Evolutionary conservation across 2,329 filamentous ascomycete genomes (phyloP).

Genomic region (Didymella glomerata): DNA sequence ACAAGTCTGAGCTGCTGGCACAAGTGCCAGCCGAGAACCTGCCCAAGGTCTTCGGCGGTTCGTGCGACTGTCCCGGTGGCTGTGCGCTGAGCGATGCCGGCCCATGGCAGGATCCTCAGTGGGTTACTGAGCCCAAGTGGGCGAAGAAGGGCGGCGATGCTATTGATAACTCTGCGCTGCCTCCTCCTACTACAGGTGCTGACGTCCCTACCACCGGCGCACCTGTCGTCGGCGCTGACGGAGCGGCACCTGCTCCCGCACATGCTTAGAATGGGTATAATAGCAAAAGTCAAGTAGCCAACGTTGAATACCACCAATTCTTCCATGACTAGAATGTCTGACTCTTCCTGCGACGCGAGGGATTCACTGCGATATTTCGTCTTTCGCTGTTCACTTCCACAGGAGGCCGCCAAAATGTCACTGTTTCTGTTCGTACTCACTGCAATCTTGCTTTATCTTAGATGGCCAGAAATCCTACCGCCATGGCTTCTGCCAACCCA

Average conservation of each 20-base stretch:
- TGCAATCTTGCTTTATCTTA: neutral
- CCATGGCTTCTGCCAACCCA: neutral
- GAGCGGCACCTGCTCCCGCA: slow-evolving; percentile 25
- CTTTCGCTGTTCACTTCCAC: neutral
- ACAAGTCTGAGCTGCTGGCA: slow-evolving; percentile 82
- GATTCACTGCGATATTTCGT: neutral
- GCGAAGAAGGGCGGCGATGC: slow-evolving; percentile 50
- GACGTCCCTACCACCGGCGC: slow-evolving; percentile 28
- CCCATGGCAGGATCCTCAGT: slow-evolving; percentile 82
- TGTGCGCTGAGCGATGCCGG: slow-evolving; percentile 89
- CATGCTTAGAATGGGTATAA: slow-evolving; percentile 14
- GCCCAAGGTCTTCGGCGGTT: slow-evolving; percentile 84
- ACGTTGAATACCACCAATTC: neutral
- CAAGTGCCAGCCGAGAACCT: slow-evolving; percentile 92
- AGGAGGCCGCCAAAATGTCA: neutral
- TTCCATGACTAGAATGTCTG: neutral
- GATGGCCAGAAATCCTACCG: neutral
- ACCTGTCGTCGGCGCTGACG: slow-evolving; percentile 19
- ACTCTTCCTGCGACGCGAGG: too few species aligned
- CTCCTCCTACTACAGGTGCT: slow-evolving; percentile 34
- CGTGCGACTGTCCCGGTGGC: slow-evolving; percentile 81
- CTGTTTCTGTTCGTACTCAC: neutral
- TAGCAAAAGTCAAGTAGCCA: neutral
- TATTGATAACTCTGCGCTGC: slow-evolving; percentile 46
- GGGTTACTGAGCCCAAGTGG: slow-evolving; percentile 65